Percentiles rank a stretch among this genome's conserved stretches.
Evolutionary conservation across 192 early-diverging fungal genomes (phyloP).

Genomic region (Rhizophagus clarus): DNA sequence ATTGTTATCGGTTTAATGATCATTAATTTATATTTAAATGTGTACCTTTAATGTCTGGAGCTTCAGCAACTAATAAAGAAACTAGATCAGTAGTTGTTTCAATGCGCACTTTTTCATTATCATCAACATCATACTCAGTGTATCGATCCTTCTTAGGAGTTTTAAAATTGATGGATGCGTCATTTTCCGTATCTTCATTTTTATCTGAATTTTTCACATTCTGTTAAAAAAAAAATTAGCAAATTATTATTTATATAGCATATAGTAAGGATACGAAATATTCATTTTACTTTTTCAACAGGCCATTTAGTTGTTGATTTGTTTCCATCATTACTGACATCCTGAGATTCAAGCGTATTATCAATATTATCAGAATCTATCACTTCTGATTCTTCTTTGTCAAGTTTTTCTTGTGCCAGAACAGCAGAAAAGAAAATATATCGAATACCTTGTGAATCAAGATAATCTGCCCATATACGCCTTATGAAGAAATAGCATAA

Average conservation of each 20-base stretch:
- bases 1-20: neutral
- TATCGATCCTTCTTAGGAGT: constrained; percentile 43
- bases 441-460: constrained; percentile 76
- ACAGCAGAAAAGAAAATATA: constrained; percentile 96
- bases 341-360: constrained; percentile 20
- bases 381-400: neutral
- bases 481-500: constrained; percentile 32
- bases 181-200: constrained; percentile 37
- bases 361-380: neutral
- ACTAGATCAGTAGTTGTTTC: constrained; percentile 54
- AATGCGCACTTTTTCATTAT: constrained; percentile 55
- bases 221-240: constrained; percentile 3
- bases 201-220: constrained; percentile 26
- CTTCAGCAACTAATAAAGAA: constrained; percentile 52
- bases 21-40: neutral
- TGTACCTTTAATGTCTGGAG: constrained; percentile 48
- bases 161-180: constrained; percentile 40
- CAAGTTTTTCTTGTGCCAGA: constrained; percentile 47
- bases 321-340: neutral
- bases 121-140: constrained; percentile 27
- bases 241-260: neutral
- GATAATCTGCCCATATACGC: constrained; percentile 85
- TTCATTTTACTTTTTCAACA: neutral
- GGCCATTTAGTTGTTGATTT: no score
- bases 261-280: neutral